A percentile compares a stretch with the other conserved stretches of the same genome.
Conservation (phyloP, 139 green algal species). For the Micractinium sp. region DNA sequence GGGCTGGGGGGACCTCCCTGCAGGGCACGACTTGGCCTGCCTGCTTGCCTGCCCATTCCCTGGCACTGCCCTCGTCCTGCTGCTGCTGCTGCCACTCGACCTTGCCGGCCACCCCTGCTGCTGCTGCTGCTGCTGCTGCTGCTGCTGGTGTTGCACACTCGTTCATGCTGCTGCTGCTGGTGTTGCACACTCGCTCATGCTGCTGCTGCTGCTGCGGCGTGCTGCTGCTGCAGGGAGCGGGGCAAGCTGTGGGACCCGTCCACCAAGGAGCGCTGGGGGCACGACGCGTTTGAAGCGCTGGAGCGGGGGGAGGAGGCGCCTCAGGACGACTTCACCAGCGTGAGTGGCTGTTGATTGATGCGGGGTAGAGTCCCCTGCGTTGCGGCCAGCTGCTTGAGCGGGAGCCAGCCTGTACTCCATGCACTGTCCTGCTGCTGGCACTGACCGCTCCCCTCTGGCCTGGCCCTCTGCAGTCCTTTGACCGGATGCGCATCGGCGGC, state of each 20-base stretch:
- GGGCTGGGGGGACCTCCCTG: neutral
- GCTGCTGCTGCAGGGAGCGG: conserved; percentile 17
- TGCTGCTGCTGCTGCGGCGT: too few relatives aligned
- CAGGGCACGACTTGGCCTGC: neutral
- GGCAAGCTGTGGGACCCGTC: conserved; percentile 36
- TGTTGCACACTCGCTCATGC: neutral
- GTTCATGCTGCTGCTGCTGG: neutral
- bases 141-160: neutral
- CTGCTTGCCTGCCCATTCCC: neutral
- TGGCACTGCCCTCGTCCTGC: neutral
- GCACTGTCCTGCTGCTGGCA: neutral
- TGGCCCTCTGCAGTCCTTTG: conserved; percentile 25
- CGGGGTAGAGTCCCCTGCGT: neutral
- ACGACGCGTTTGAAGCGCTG: conserved; percentile 60
- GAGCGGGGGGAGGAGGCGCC: conserved; percentile 2
- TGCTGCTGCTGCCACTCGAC: too few relatives aligned
- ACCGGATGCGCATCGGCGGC: conserved; percentile 26
- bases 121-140: neutral
- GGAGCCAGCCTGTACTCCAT: neutral
- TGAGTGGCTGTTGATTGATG: neutral
- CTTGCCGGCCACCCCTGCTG: neutral
- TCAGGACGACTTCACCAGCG: neutral
- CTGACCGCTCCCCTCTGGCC: neutral
- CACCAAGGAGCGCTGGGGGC: conserved; percentile 45
- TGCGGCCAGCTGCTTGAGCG: neutral